Conservation (phyloP, 2,329 filamentous ascomycete species). For the Sphaerulina musiva region DNA sequence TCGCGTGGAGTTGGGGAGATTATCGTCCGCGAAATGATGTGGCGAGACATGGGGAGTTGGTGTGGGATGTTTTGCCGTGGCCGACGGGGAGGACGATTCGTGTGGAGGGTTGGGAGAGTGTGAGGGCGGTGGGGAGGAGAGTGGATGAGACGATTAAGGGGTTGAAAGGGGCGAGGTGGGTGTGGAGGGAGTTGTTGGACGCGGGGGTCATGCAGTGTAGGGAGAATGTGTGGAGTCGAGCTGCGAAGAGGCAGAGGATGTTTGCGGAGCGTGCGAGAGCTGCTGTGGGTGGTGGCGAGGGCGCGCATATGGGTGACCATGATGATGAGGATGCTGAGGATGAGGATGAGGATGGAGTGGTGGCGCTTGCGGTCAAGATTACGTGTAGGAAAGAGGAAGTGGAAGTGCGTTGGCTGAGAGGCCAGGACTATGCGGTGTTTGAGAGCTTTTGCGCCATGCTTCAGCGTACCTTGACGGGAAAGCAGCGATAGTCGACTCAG, state of each 20-base stretch:
- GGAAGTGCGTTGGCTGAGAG: constrained; percentile 65
- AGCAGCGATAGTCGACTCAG: neutral
- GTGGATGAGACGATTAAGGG: constrained; percentile 46
- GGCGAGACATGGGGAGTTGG: constrained; percentile 27
- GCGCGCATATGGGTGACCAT: constrained; percentile 15
- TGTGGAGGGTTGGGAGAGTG: constrained; percentile 13
- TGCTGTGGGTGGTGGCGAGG: constrained; percentile 26
- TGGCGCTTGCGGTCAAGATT: constrained; percentile 40
- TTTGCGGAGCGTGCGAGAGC: constrained; percentile 1
- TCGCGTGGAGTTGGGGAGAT: constrained; percentile 77
- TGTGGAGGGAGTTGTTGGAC: constrained; percentile 50
- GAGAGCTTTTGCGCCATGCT: constrained; percentile 84
- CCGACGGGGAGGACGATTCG: constrained; percentile 47
- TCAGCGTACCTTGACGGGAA: constrained; percentile 38
- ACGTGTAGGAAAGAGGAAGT: constrained; percentile 34
- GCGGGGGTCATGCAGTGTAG: constrained; percentile 57
- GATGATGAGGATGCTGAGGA: constrained; percentile 25
- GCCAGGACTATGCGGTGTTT: constrained; percentile 65
- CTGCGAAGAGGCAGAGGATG: constrained; percentile 57
- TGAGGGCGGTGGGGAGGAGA: constrained; percentile 32
- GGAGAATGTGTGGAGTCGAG: constrained; percentile 73
- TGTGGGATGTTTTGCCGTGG: constrained; percentile 34
- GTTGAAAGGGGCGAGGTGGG: constrained; percentile 57
- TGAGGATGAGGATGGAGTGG: constrained; percentile 31
- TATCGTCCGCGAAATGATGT: constrained; percentile 54